Evolutionary conservation across 1,139 yeast species (phyloP).

Genomic region (Pichia kudriavzevii): DNA sequence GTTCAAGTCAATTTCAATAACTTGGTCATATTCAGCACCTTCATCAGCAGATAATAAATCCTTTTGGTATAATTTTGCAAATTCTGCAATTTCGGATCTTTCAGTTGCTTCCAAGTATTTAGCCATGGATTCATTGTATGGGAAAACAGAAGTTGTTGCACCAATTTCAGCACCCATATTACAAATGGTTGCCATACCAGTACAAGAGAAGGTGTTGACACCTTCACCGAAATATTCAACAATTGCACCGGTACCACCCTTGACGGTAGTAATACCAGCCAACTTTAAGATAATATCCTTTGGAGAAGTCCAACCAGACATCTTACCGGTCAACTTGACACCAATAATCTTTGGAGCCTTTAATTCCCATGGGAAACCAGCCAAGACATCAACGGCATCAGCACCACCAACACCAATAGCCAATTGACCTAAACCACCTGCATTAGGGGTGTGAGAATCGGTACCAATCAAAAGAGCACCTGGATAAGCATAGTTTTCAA

Average conservation of each 20-base stretch:
- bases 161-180: constrained; percentile 99
- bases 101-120: constrained; percentile 85
- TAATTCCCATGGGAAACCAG: constrained; percentile 94
- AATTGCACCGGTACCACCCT: constrained; percentile 98
- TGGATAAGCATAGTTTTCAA: constrained; percentile 97
- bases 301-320: constrained; percentile 98
- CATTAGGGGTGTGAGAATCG: constrained; percentile 98
- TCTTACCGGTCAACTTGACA: constrained; percentile 91
- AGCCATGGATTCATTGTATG: constrained; percentile 86
- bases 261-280: constrained; percentile 96
- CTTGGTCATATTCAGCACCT: constrained; percentile 94
- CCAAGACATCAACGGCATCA: constrained; percentile 97
- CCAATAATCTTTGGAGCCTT: constrained; percentile 98
- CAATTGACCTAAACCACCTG: constrained; percentile 98
- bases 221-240: constrained; percentile 98
- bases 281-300: constrained; percentile 93
- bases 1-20: constrained; percentile 89
- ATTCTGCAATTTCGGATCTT: constrained; percentile 75
- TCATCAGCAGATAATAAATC: constrained; percentile 85
- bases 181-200: constrained; percentile 99
- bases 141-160: constrained; percentile 98
- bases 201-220: constrained; percentile 91
- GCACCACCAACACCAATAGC: constrained; percentile 99
- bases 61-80: constrained; percentile 65
- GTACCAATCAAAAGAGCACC: constrained; percentile 97